These are phyloP conservation scores for Nannochloris sp. DNA, from an alignment of 139 green algal genomes.

Conservation along the genomic window DNA sequence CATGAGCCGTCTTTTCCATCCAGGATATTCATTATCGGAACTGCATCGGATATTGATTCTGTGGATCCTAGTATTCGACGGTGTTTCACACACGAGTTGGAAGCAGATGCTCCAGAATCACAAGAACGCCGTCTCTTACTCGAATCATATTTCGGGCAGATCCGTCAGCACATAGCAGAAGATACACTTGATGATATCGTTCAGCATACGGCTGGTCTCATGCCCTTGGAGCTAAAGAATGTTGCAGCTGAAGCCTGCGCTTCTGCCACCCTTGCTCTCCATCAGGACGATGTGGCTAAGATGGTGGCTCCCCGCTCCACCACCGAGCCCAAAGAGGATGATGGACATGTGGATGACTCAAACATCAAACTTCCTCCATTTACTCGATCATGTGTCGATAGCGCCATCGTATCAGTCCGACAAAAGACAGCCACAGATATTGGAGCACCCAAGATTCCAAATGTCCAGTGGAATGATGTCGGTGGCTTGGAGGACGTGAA, in stretches of 20 bases:
- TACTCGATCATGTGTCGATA: constrained; percentile 23
- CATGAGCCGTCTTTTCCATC: constrained; percentile 39
- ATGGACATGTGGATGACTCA: too few relatives aligned
- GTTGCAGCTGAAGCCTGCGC: constrained; percentile 58
- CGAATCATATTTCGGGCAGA: not conserved
- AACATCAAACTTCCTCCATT: constrained; percentile 1
- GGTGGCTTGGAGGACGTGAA: constrained; percentile 81
- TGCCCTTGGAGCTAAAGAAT: constrained; percentile 56
- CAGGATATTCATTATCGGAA: constrained; percentile 27
- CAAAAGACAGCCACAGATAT: constrained; percentile 57
- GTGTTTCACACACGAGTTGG: constrained; percentile 78
- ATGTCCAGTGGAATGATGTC: constrained; percentile 88
- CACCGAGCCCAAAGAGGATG: not conserved
- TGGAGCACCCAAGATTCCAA: constrained; percentile 45
- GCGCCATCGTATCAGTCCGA: constrained; percentile 43
- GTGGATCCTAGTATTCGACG: constrained; percentile 51
- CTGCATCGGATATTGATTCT: constrained; percentile 24
- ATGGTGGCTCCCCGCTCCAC: not conserved
- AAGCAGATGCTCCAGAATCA: constrained; percentile 29
- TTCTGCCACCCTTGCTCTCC: constrained; percentile 7
- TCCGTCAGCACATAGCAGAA: not conserved
- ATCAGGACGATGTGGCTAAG: not conserved
- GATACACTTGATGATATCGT: constrained; percentile 28
- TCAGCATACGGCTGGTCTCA: constrained; percentile 61
- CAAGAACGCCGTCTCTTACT: constrained; percentile 26